Evolutionary conservation across 208 protist genomes (phyloP).

Genomic region (Leishmania aethiopica): DNA sequence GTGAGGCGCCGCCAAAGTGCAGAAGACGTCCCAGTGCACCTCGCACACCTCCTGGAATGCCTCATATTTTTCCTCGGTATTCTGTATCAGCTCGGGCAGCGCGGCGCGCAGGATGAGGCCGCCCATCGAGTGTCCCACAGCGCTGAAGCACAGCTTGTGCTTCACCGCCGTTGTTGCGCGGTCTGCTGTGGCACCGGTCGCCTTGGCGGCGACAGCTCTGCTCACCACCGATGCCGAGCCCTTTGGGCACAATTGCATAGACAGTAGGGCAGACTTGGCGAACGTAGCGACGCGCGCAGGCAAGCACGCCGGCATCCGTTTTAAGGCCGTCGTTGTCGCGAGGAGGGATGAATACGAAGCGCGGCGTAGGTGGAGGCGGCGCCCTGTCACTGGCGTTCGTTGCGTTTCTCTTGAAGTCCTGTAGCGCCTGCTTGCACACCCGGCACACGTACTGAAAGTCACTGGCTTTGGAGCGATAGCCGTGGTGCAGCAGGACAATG

Average conservation of each 20-base stretch:
- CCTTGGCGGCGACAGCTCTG: neutral
- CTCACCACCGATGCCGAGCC: neutral
- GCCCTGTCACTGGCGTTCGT: no score
- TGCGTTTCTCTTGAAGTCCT: neutral
- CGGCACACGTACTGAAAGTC: slow-evolving; percentile 46
- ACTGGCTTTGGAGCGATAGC: slow-evolving; percentile 44
- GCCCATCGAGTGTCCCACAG: slow-evolving; percentile 66
- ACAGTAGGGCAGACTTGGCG: slow-evolving; percentile 17
- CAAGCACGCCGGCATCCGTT: slow-evolving; percentile 46
- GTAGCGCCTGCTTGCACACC: neutral
- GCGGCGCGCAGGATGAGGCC: slow-evolving; percentile 65
- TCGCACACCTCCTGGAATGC: neutral
- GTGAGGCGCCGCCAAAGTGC: slow-evolving; percentile 57
- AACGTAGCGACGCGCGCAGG: slow-evolving; percentile 38
- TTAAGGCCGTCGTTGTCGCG: slow-evolving; percentile 29
- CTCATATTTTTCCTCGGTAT: neutral
- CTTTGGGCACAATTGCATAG: neutral
- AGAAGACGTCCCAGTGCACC: slow-evolving; percentile 60
- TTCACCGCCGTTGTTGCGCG: slow-evolving; percentile 3
- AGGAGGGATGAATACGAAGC: slow-evolving; percentile 33
- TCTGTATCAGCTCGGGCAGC: slow-evolving; percentile 35
- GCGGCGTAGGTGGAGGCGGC: neutral
- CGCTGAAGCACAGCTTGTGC: slow-evolving; percentile 45
- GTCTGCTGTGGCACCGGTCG: neutral
- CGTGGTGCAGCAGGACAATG: slow-evolving; percentile 70